A percentile compares a stretch with the other conserved stretches of the same genome.
Conservation (phyloP, 1,284 basidiomycete species). For the Rhizoctonia solani region DNA sequence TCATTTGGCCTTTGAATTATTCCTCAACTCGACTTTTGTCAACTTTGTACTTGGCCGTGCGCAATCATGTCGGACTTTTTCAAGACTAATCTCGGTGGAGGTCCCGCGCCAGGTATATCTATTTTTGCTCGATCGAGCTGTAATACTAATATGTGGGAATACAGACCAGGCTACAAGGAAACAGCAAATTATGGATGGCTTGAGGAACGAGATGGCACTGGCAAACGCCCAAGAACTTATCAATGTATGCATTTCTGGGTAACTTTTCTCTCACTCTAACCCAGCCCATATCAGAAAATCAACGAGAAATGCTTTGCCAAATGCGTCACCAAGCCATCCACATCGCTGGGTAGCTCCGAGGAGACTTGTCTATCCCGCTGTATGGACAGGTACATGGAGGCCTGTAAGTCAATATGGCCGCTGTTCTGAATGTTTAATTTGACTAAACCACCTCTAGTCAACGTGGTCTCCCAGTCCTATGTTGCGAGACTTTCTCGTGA, state of each 20-base stretch:
- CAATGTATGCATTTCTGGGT: slow-evolving; percentile 54
- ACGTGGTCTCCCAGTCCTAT: slow-evolving; percentile 26
- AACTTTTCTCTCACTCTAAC: background rate
- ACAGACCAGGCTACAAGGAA: slow-evolving; percentile 64
- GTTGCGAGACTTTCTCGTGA: slow-evolving; percentile 23
- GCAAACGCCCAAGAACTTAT: slow-evolving; percentile 81
- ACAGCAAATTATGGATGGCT: slow-evolving; percentile 69
- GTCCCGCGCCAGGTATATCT: background rate
- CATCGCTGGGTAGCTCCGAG: slow-evolving; percentile 69
- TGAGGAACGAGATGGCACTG: slow-evolving; percentile 71
- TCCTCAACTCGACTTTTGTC: background rate
- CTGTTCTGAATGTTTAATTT: background rate
- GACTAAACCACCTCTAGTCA: background rate
- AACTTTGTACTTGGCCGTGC: background rate
- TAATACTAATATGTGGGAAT: background rate
- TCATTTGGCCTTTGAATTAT: background rate
- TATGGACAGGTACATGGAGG: slow-evolving; percentile 81
- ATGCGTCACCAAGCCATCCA: slow-evolving; percentile 77
- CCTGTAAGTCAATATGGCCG: slow-evolving; percentile 64
- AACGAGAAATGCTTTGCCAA: slow-evolving; percentile 77
- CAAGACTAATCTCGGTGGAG: slow-evolving; percentile 12
- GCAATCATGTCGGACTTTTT: slow-evolving; percentile 24
- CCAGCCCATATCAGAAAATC: slow-evolving; percentile 36
- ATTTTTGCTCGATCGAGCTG: background rate
- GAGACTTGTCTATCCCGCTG: slow-evolving; percentile 78